Evolutionary conservation across 805 yeast genomes (phyloP).

Genomic region (Tetrapisispora nanseiensis): DNA sequence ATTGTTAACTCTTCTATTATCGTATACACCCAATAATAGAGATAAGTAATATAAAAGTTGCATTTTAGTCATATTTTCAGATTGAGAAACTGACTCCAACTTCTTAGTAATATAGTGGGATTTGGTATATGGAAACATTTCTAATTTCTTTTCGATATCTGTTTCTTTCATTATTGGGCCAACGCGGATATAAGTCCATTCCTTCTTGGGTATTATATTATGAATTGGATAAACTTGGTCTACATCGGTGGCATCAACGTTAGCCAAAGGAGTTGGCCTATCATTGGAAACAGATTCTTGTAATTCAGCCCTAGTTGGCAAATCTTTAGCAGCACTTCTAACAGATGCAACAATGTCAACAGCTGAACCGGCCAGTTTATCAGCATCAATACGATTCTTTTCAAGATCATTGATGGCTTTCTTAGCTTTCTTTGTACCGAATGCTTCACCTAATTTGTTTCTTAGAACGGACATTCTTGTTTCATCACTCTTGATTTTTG

Average conservation of each 20-base stretch:
- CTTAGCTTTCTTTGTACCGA: constrained; percentile 95
- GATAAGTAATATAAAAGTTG: constrained; percentile 76
- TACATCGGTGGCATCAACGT: constrained; percentile 70
- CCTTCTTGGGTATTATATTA: constrained; percentile 59
- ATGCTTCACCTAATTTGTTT: constrained; percentile 84
- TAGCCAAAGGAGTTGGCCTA: constrained; percentile 75
- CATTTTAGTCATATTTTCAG: constrained; percentile 44
- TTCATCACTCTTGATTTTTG: constrained; percentile 46
- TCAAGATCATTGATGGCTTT: constrained; percentile 75
- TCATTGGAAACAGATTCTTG: constrained; percentile 47
- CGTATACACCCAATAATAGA: constrained; percentile 68
- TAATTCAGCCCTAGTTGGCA: constrained; percentile 66
- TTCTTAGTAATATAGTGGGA: constrained; percentile 48
- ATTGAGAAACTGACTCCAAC: constrained; percentile 32
- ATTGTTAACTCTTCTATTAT: constrained; percentile 55
- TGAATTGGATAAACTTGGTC: constrained; percentile 73
- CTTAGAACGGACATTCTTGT: constrained; percentile 49
- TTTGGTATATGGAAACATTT: constrained; percentile 50
- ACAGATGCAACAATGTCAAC: constrained; percentile 76
- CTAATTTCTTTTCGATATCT: constrained; percentile 41
- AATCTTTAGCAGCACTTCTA: constrained; percentile 51
- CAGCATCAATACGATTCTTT: constrained; percentile 80
- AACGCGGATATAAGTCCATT: constrained; percentile 54
- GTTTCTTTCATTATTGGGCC: constrained; percentile 48
- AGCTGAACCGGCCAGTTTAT: constrained; percentile 62